Evolutionary conservation across 2,329 filamentous ascomycete genomes (phyloP), one percentile per base, ranked within the genome.

Genomic region (Fusarium stilboides): DNA sequence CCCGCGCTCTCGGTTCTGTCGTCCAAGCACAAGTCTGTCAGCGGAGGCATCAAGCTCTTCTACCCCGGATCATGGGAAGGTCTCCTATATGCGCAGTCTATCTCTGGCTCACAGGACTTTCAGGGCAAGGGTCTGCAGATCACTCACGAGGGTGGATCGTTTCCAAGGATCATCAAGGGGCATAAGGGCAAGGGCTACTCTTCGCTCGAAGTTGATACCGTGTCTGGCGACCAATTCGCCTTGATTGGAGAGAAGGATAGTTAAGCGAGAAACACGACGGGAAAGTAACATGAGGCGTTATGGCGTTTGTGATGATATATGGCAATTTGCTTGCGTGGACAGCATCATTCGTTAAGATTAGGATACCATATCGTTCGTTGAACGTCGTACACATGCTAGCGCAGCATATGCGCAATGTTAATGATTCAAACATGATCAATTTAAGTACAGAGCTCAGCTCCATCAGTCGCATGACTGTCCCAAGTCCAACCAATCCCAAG

Each of bases 61-160:
- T 87, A 86, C 67, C 86, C 87, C 1, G 71, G 70, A 22, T 77
- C 80, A 4, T 88, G 86, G 87, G 82, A 83, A 65, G 87, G 87
- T 15, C 66, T 68, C 20, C 74, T 87, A 34, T 64, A 64, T 12
- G 80, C 82, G 14, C 57, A 78, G 60, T 79, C 80, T 19, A 75
- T 83, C 17, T 80, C 80, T 24, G 85, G 85, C 4, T 66, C 57
- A 12, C 75, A 87, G 31, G 54, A 61, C 3, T 75, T 83, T 9
- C 63, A 52, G 20, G 86, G 86, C 15, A 77, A 81, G 40, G 85
- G 79, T 17, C 78, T 88, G 14, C 65, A 76, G 52, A 69, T 85
- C 5, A 74, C 73, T 5, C 64, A 70, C 2, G 78, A 77, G 73
- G 76, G 77, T 5, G 77, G 79, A 2, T 68, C 50, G 36, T 62